Percentiles rank a stretch among this genome's conserved stretches.
Evolutionary conservation across 2,329 filamentous ascomycete genomes (phyloP).

Genomic region (Plectosphaerella sp.): DNA sequence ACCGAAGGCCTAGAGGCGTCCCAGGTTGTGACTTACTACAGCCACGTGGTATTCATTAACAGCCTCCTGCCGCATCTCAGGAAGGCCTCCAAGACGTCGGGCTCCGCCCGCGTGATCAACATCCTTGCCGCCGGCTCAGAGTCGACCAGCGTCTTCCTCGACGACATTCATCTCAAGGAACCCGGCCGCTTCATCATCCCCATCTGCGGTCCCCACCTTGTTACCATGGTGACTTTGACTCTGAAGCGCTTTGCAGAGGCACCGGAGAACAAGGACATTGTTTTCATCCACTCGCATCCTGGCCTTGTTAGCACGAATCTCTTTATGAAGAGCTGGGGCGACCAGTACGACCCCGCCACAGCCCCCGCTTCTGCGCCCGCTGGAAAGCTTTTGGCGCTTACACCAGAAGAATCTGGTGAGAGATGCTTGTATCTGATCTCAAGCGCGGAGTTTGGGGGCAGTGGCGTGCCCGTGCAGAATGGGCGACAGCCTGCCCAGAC

Average conservation of each 20-base stretch:
- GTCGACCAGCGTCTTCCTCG: background rate
- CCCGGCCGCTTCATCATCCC: background rate
- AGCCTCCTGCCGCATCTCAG: background rate
- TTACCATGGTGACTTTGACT: background rate
- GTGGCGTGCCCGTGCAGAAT: background rate
- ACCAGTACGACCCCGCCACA: background rate
- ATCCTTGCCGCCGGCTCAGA: constrained; percentile 1
- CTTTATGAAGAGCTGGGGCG: background rate
- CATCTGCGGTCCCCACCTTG: background rate
- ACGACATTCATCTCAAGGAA: constrained; percentile 1
- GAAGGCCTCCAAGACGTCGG: background rate
- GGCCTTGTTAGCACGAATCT: background rate
- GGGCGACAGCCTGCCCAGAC: background rate
- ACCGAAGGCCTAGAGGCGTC: background rate
- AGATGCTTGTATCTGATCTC: background rate
- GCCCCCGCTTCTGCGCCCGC: background rate
- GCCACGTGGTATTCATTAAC: background rate
- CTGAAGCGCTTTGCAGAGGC: background rate
- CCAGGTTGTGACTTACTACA: background rate
- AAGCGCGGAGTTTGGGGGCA: background rate
- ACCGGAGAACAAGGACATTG: background rate
- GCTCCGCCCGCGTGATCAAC: background rate
- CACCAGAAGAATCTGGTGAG: background rate
- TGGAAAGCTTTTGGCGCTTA: background rate
- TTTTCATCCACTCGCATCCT: constrained; percentile 3